Evolutionary conservation across 257 asterid genomes (phyloP).

Genomic region (Solanum bukasovii): DNA sequence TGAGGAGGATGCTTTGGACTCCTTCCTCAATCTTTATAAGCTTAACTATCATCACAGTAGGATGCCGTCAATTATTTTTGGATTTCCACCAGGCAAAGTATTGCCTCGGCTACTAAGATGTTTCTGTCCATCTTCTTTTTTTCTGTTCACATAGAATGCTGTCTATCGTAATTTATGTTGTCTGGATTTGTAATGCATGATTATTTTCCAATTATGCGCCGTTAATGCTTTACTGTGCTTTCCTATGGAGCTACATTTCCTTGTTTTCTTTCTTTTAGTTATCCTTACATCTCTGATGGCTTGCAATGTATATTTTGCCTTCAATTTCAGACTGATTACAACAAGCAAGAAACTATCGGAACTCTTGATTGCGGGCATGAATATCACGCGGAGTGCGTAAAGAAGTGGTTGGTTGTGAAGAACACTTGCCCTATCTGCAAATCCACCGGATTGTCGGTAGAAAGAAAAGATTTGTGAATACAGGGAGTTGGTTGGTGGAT

Average conservation of each 20-base stretch:
- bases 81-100: not conserved
- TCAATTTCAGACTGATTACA: constrained; percentile 3
- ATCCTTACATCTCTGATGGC: not conserved
- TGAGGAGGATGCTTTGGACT: not conserved
- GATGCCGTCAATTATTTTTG: not conserved
- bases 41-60: not conserved
- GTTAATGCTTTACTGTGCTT: not conserved
- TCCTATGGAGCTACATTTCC: not conserved
- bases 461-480: constrained; percentile 25
- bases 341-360: constrained; percentile 2
- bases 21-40: not conserved
- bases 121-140: not conserved
- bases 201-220: not conserved
- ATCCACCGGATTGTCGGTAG: constrained; percentile 4
- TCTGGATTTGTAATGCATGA: not conserved
- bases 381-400: constrained; percentile 9
- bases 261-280: not conserved
- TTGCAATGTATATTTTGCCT: not conserved
- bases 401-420: constrained; percentile 16
- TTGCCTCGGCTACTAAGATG: not conserved
- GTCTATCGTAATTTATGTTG: not conserved
- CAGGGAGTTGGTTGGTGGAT: constrained; percentile 10
- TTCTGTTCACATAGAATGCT: not conserved
- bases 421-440: constrained; percentile 21
- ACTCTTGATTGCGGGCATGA: constrained; percentile 17